phyloP scores from a whole-genome alignment of 2,329 filamentous ascomycete genomes.

The Pseudodiploospora longispora region DNA sequence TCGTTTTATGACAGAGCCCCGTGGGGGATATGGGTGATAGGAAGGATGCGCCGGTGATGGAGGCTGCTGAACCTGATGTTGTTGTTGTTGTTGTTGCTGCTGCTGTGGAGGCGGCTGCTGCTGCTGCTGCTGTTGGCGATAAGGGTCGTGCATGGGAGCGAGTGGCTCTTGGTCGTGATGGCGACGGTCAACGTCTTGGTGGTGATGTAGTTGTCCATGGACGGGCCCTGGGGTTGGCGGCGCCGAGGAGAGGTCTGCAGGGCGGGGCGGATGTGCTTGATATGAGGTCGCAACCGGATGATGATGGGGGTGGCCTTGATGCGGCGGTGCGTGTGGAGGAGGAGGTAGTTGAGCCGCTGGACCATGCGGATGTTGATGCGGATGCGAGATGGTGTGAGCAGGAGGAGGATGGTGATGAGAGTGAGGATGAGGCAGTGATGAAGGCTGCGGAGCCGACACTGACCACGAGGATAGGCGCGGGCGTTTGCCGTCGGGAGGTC shows the following conservation, averaged over 20 bases:
- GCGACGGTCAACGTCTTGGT: slow-evolving; percentile 42
- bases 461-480: slow-evolving; percentile 46
- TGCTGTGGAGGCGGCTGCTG: slow-evolving; percentile 16
- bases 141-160: slow-evolving; percentile 47
- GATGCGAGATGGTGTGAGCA: slow-evolving; percentile 13
- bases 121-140: slow-evolving; percentile 22
- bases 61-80: slow-evolving; percentile 11
- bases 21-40: slow-evolving; percentile 36
- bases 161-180: slow-evolving; percentile 49
- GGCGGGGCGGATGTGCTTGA: slow-evolving; percentile 30
- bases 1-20: slow-evolving; percentile 49
- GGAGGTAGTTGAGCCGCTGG: slow-evolving; percentile 8
- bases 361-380: slow-evolving; percentile 11
- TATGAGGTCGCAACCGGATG: slow-evolving; percentile 30
- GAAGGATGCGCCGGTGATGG: slow-evolving; percentile 37
- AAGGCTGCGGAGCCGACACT: slow-evolving; percentile 38
- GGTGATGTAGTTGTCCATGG: slow-evolving; percentile 25
- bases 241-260: slow-evolving; percentile 23
- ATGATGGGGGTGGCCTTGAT: slow-evolving; percentile 15
- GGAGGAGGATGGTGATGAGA: slow-evolving; percentile 21
- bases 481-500: slow-evolving; percentile 51
- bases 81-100: slow-evolving; percentile 13
- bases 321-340: slow-evolving; percentile 18
- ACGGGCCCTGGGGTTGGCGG: slow-evolving; percentile 20
- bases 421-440: slow-evolving; percentile 38